These are phyloP conservation scores for Podaxis carcinomalis DNA, from an alignment of 768 basidiomycete species.

Conservation along the genomic window DNA sequence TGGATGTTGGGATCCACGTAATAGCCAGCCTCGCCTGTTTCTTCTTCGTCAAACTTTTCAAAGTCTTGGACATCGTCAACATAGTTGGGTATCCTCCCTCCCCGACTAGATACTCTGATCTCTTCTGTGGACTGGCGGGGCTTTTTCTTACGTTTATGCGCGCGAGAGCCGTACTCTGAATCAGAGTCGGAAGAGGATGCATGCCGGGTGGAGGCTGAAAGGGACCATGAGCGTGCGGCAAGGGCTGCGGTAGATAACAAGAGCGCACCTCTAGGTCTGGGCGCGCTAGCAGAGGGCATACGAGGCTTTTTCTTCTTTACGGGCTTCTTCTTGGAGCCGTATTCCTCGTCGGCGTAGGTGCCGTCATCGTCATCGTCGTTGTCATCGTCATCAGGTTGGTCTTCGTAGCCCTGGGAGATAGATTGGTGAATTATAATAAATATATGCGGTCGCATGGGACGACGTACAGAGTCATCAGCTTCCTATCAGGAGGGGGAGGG, in stretches of 20 bases:
- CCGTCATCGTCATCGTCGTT: conserved; percentile 67
- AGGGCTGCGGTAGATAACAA: conserved; percentile 13
- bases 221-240: conserved; percentile 17
- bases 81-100: conserved; percentile 81
- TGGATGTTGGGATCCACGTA: conserved; percentile 49
- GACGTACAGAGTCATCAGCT: conserved; percentile 59
- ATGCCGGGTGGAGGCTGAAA: conserved; percentile 45
- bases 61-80: conserved; percentile 79
- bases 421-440: conserved; percentile 15
- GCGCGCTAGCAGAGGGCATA: conserved; percentile 35
- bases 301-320: conserved; percentile 63
- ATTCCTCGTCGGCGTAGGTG: conserved; percentile 76
- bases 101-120: conserved; percentile 72
- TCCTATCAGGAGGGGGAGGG: conserved; percentile 25
- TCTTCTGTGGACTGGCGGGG: conserved; percentile 57
- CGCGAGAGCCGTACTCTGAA: conserved; percentile 81
- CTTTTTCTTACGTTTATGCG: conserved; percentile 81
- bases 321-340: conserved; percentile 59
- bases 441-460: conserved; percentile 15
- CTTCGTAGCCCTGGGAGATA: conserved; percentile 39
- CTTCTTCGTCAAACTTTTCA: conserved; percentile 66
- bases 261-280: conserved; percentile 55
- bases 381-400: conserved; percentile 56
- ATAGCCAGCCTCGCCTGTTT: conserved; percentile 50
- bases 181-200: conserved; percentile 70